Percentiles rank a stretch among this genome's conserved stretches.
Evolutionary conservation across 73 alveolate species (phyloP).

Genomic region (Breviolum minutum): DNA sequence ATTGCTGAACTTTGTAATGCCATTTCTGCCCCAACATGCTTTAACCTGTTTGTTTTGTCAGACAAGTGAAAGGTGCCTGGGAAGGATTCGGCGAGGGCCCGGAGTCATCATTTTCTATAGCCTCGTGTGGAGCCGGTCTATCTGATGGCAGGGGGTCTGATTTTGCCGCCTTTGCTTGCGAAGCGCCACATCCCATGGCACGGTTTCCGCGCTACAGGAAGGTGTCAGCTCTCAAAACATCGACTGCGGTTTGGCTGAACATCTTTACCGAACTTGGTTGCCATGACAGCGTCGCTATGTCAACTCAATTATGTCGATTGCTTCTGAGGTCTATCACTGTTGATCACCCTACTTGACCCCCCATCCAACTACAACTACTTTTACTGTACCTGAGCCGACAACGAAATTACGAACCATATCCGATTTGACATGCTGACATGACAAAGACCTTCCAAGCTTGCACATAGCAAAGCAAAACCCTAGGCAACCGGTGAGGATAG

Average conservation of each 20-base stretch:
- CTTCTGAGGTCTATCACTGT: no score
- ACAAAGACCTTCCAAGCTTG: neutral
- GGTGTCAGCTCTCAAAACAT: neutral
- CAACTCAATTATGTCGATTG: no score
- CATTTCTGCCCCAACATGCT: no score
- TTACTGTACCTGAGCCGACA: neutral
- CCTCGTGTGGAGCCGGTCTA: neutral
- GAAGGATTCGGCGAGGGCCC: no score
- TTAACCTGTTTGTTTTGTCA: no score
- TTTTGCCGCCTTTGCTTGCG: neutral
- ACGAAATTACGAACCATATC: no score
- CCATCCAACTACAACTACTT: neutral
- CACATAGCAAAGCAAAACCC: neutral
- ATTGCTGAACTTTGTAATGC: no score
- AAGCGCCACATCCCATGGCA: slow-evolving; percentile 68
- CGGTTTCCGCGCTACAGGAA: neutral
- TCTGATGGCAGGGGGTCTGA: neutral
- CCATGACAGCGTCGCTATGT: no score
- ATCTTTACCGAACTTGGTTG: no score
- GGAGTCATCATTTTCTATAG: neutral
- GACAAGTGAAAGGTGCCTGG: no score
- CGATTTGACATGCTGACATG: neutral
- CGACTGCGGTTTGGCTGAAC: neutral
- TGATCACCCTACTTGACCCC: neutral
- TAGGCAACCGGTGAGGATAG: neutral